phyloP scores from a whole-genome alignment of 2,329 filamentous ascomycete genomes.

The Verticillium klebahnii region DNA sequence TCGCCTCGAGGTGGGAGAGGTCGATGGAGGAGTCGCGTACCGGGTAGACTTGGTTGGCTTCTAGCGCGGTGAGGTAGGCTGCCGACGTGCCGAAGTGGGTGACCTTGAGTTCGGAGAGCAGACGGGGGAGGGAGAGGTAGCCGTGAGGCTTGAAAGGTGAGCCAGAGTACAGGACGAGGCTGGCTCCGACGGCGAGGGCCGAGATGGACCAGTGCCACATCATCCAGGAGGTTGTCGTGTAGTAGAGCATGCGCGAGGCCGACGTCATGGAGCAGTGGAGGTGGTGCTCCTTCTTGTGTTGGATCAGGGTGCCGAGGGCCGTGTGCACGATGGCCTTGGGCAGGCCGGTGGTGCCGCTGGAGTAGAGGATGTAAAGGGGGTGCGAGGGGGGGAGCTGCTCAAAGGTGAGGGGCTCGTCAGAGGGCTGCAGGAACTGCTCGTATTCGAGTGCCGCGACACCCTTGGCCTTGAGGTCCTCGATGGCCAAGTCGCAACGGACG shows the following conservation, averaged over 20 bases:
- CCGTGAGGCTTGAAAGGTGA: slow-evolving; percentile 81
- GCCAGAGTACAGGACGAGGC: slow-evolving; percentile 85
- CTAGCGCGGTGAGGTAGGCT: slow-evolving; percentile 86
- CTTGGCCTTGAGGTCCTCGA: slow-evolving; percentile 33
- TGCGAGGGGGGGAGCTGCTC: slow-evolving; percentile 78
- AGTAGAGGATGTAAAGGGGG: slow-evolving; percentile 91
- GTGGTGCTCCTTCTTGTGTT: slow-evolving; percentile 95
- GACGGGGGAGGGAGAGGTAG: slow-evolving; percentile 73
- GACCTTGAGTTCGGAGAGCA: slow-evolving; percentile 76
- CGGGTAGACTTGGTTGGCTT: slow-evolving; percentile 68
- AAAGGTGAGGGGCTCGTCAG: slow-evolving; percentile 54
- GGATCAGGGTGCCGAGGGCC: slow-evolving; percentile 80
- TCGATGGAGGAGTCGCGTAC: slow-evolving; percentile 46
- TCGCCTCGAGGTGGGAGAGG: slow-evolving; percentile 66
- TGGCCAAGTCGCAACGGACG: slow-evolving; percentile 40
- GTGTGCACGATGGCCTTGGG: slow-evolving; percentile 96
- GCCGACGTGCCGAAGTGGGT: slow-evolving; percentile 95
- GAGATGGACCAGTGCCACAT: slow-evolving; percentile 99
- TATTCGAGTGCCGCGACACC: slow-evolving; percentile 40
- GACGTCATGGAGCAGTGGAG: slow-evolving; percentile 78
- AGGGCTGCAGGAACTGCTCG: slow-evolving; percentile 35
- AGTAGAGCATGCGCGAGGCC: slow-evolving; percentile 78
- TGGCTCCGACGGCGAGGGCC: slow-evolving; percentile 75
- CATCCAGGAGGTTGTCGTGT: slow-evolving; percentile 97
- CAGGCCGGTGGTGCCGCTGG: slow-evolving; percentile 78